Evolutionary conservation across 148 eudicot genomes (phyloP).

Genomic region (Nepenthes gracilis): DNA sequence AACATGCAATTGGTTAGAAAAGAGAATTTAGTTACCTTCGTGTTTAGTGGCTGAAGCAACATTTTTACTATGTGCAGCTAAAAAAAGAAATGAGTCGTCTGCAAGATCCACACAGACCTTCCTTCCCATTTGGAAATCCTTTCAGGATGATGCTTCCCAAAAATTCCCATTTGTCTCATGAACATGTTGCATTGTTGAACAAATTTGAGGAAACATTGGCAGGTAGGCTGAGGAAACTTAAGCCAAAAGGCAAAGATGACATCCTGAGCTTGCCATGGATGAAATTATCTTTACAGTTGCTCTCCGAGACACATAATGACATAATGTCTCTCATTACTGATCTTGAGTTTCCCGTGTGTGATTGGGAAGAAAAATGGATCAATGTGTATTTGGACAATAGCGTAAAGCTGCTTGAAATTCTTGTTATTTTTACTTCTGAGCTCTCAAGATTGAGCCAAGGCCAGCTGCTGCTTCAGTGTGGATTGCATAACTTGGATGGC

Average conservation of each 20-base stretch:
- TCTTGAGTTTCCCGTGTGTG: constrained; percentile 66
- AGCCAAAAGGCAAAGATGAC: constrained; percentile 39
- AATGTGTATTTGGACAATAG: constrained; percentile 82
- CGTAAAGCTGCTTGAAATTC: constrained; percentile 72
- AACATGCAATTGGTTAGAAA: too few relatives aligned
- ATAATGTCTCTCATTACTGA: constrained; percentile 54
- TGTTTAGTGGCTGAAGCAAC: background rate
- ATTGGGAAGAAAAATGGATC: constrained; percentile 93
- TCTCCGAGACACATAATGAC: constrained; percentile 62
- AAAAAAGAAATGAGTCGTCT: constrained; percentile 49
- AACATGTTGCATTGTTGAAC: constrained; percentile 34
- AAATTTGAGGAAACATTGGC: constrained; percentile 59
- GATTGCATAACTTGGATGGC: constrained; percentile 27
- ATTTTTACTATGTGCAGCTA: constrained; percentile 23
- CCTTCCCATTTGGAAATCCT: constrained; percentile 64
- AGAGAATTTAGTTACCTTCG: background rate
- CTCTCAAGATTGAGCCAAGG: constrained; percentile 64
- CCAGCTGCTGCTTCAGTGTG: constrained; percentile 50
- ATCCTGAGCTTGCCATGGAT: constrained; percentile 70
- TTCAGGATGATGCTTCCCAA: constrained; percentile 56
- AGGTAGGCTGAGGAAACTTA: constrained; percentile 42
- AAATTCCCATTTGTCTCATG: constrained; percentile 51
- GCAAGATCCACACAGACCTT: constrained; percentile 65
- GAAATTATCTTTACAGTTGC: constrained; percentile 46
- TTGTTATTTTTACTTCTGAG: constrained; percentile 66